phyloP scores from a whole-genome alignment of 1,284 basidiomycete genomes.

The Sphagnurus paluster region DNA sequence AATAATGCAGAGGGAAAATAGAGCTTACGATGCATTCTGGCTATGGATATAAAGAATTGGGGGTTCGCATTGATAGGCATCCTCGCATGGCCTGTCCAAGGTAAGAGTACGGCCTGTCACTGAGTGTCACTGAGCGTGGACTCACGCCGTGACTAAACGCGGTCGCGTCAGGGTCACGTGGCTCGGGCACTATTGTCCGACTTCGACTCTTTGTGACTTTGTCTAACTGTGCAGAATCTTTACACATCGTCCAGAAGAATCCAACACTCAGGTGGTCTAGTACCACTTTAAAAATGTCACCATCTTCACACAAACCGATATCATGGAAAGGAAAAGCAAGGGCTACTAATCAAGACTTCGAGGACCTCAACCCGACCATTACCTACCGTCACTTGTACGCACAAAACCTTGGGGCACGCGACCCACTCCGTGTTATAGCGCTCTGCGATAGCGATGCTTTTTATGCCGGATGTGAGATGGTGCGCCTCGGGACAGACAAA shows the following conservation, averaged over 20 bases:
- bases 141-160: no score
- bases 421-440: conserved; percentile 78
- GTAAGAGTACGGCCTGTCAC: not conserved
- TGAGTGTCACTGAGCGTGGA: no score
- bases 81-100: not conserved
- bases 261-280: not conserved
- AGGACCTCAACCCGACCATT: conserved; percentile 62
- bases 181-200: no score
- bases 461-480: conserved; percentile 89
- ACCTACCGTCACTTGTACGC: conserved; percentile 75
- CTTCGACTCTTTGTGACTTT: no score
- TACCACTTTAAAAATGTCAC: not conserved
- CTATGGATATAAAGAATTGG: conserved; percentile 32
- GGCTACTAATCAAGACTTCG: conserved; percentile 44
- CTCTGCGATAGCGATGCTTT: conserved; percentile 95
- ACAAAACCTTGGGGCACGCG: conserved; percentile 61
- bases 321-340: conserved; percentile 56
- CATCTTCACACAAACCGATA: not conserved
- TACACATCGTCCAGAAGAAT: no score
- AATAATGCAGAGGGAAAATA: not conserved
- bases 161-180: no score
- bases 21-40: conserved; percentile 39
- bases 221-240: no score
- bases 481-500: conserved; percentile 74
- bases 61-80: conserved; percentile 14